phyloP scores from a whole-genome alignment of 2,329 filamentous ascomycete species.

The Aspergillus niger region DNA sequence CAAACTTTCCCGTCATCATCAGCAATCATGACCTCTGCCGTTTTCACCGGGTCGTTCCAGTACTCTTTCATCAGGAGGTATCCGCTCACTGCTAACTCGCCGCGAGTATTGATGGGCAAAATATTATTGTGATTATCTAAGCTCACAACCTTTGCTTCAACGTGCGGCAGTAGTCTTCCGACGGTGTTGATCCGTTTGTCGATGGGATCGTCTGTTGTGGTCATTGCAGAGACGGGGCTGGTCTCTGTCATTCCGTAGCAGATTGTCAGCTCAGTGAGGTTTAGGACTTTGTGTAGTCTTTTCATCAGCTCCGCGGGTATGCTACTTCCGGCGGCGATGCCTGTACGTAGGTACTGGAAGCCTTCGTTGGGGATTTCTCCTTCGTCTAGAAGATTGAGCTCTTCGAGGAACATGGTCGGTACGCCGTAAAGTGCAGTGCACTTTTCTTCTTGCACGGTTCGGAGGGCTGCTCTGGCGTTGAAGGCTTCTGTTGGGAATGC shows the following conservation, averaged over 20 bases:
- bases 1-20: constrained; percentile 64
- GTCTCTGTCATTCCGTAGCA: constrained; percentile 98
- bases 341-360: constrained; percentile 73
- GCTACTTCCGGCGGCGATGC: constrained; percentile 85
- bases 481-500: constrained; percentile 87
- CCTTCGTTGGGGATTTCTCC: constrained; percentile 52
- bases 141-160: constrained; percentile 75
- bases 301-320: constrained; percentile 75
- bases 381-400: constrained; percentile 73
- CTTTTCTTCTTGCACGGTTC: constrained; percentile 62
- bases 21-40: constrained; percentile 66
- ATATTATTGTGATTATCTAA: constrained; percentile 61
- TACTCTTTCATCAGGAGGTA: constrained; percentile 93
- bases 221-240: constrained; percentile 72
- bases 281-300: constrained; percentile 68
- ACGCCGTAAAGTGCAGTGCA: constrained; percentile 81
- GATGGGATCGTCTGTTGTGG: constrained; percentile 72
- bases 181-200: constrained; percentile 74
- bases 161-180: constrained; percentile 81
- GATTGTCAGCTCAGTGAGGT: constrained; percentile 80
- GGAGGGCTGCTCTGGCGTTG: constrained; percentile 71
- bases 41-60: constrained; percentile 72
- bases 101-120: constrained; percentile 66
- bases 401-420: constrained; percentile 89
- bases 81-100: constrained; percentile 80